These are phyloP conservation scores for Euphorbia schlechtendalii DNA, from an alignment of 441 rosid genomes.

Conservation along the genomic window DNA sequence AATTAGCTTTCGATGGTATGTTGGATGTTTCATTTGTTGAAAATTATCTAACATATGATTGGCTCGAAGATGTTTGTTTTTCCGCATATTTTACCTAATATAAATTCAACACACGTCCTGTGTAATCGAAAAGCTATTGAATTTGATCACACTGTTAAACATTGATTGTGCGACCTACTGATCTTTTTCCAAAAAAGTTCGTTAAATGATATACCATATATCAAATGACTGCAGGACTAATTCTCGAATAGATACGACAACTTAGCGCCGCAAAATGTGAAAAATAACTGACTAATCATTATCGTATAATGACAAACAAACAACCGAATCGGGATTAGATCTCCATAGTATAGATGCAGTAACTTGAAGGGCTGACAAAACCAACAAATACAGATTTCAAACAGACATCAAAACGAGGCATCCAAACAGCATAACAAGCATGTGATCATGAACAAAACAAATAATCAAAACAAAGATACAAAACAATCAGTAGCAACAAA, in stretches of 20 bases:
- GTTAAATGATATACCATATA: slow-evolving; percentile 1
- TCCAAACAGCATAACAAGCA: slow-evolving; percentile 10
- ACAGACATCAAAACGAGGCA: neutral
- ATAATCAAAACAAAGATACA: neutral
- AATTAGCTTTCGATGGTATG: neutral
- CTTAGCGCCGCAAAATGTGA: neutral
- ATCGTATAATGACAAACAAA: slow-evolving; percentile 5
- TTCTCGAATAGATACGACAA: neutral
- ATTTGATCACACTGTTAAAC: neutral
- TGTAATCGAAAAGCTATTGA: too few species aligned
- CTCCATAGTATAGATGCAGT: slow-evolving; percentile 2
- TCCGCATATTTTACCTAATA: too few species aligned
- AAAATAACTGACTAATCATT: neutral
- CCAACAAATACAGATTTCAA: neutral
- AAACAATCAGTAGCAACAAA: neutral
- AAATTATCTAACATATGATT: neutral
- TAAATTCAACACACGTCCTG: neutral
- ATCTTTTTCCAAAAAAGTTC: neutral
- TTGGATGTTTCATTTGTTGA: neutral
- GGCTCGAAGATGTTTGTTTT: neutral
- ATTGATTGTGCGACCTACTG: neutral
- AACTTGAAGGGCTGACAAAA: slow-evolving; percentile 3
- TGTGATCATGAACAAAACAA: neutral
- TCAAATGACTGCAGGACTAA: neutral
- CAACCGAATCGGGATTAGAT: neutral